Evolutionary conservation across 2,329 filamentous ascomycete genomes (phyloP), one percentile per base, ranked within the genome.

Genomic region (Fusarium acutatum): DNA sequence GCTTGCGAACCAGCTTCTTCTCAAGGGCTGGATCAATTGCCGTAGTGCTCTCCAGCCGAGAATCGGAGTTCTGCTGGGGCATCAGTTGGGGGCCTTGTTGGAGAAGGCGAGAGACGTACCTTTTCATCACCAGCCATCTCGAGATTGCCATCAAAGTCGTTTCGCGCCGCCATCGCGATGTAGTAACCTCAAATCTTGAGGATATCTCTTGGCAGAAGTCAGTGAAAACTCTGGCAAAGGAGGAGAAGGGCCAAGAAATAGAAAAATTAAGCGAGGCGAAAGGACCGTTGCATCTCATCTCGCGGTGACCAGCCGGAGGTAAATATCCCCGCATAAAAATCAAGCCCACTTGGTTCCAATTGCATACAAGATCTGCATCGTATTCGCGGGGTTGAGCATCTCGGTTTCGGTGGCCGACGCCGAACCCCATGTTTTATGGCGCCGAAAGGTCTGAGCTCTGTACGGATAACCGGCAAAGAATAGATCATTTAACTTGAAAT

Each of bases 291-390:
- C 65, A 44, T 66, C 46, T 60, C 66, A 60, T 47, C 46, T 69
- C 46, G 43, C 53, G 28, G 66, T 38, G 47, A 43, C 43, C 40
- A 44, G 32, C 53, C 53, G 37, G 60, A 38, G 26, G 41, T 38
- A 50, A 60, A 35, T 12, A 59, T 72, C 71, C 56, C 71, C 71
- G 67, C 71, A 69, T 64, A 24, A 35, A n/a, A n/a, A n/a, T 46
- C 24, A 47, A 35, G 28, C 60, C 70, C 57, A 56, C 40, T 59
- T 44, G 38, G 35, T 38, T 44, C 56, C 57, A 41, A 28, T 59
- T 47, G 30, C n/a, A 34, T 46, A 61, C 22, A 47, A n/a, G 67
- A 70, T 70, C 68, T 67, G 38, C 69, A 44, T 54, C 15, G 40
- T 59, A 22, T 30, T 43, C 57, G 50, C 38, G 50, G 63, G 64